Evolutionary conservation across 768 basidiomycete species (phyloP).

Genomic region (Ramaria rubella): DNA sequence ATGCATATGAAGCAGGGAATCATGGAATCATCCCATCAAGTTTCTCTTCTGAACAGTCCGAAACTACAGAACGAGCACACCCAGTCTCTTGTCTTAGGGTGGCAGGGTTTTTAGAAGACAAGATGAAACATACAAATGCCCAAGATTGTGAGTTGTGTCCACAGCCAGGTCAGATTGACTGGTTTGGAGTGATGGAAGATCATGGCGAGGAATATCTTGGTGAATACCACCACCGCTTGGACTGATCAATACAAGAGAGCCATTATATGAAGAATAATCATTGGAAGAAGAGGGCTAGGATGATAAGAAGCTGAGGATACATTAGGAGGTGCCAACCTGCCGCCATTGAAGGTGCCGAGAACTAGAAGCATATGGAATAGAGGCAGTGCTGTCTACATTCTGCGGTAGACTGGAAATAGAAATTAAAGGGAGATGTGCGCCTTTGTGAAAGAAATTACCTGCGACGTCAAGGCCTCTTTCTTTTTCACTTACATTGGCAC

Average conservation of each 20-base stretch:
- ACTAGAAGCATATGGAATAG: not conserved
- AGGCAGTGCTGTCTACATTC: not conserved
- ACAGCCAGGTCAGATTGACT: constrained; percentile 44
- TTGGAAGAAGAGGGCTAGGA: constrained; percentile 1
- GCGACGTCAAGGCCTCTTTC: constrained; percentile 8
- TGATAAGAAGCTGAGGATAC: constrained; percentile 8
- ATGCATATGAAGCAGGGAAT: constrained; percentile 39
- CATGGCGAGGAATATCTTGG: constrained; percentile 10
- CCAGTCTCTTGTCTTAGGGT: no score
- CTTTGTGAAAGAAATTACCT: constrained; percentile 4
- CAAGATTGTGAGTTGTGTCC: constrained; percentile 39
- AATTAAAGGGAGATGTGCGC: not conserved
- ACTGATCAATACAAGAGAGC: not conserved
- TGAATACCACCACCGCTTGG: not conserved
- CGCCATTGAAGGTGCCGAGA: constrained; percentile 4
- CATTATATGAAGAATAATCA: constrained; percentile 19
- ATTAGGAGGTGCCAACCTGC: constrained; percentile 1
- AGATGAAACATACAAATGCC: constrained; percentile 51
- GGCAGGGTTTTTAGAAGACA: no score
- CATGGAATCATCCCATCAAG: constrained; percentile 41
- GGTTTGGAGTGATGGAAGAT: constrained; percentile 26
- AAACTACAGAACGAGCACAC: constrained; percentile 23
- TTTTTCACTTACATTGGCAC: no score
- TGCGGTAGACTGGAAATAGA: not conserved
- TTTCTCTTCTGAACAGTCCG: constrained; percentile 40